A percentile compares a stretch with the other conserved stretches of the same genome.
phyloP scores from a whole-genome alignment of 495 filamentous ascomycete genomes.

The Talaromyces wortmannii region DNA sequence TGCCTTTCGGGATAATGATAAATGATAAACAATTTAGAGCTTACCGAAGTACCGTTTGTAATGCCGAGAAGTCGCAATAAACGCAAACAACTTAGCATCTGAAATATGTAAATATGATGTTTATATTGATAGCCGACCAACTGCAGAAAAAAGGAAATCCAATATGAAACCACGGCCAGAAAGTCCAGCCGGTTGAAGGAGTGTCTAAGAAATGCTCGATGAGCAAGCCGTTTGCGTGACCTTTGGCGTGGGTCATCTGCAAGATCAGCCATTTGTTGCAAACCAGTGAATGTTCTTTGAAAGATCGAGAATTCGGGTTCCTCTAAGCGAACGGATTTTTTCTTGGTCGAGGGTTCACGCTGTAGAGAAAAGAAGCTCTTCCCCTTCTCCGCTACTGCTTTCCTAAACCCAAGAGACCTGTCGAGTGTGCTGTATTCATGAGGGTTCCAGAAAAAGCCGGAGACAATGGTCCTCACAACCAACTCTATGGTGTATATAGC shows the following conservation, averaged over 20 bases:
- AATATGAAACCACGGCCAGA: slow-evolving; percentile 91
- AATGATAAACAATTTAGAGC: slow-evolving; percentile 10
- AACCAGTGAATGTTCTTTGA: slow-evolving; percentile 68
- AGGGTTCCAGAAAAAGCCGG: slow-evolving; percentile 84
- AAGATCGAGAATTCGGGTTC: slow-evolving; percentile 63
- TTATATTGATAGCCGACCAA: slow-evolving; percentile 57
- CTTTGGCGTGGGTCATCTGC: slow-evolving; percentile 68
- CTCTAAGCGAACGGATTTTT: slow-evolving; percentile 26
- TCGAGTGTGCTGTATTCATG: slow-evolving; percentile 77
- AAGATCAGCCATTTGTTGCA: slow-evolving; percentile 48
- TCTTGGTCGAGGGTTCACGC: slow-evolving; percentile 57
- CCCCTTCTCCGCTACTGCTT: slow-evolving; percentile 68
- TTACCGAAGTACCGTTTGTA: slow-evolving; percentile 82
- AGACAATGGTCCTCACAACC: slow-evolving; percentile 75
- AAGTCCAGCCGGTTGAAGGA: slow-evolving; percentile 95
- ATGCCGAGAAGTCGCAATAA: slow-evolving; percentile 83
- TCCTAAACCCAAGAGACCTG: slow-evolving; percentile 60
- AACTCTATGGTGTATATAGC: slow-evolving; percentile 87
- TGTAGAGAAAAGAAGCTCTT: slow-evolving; percentile 72
- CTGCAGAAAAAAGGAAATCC: slow-evolving; percentile 76
- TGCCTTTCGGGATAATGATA: neutral
- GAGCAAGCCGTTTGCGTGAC: slow-evolving; percentile 75
- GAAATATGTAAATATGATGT: slow-evolving; percentile 79
- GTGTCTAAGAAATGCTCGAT: slow-evolving; percentile 88
- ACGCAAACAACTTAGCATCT: slow-evolving; percentile 91